Evolutionary conservation across 1,284 basidiomycete genomes (phyloP).

Genomic region (Naganishia cerealis): DNA sequence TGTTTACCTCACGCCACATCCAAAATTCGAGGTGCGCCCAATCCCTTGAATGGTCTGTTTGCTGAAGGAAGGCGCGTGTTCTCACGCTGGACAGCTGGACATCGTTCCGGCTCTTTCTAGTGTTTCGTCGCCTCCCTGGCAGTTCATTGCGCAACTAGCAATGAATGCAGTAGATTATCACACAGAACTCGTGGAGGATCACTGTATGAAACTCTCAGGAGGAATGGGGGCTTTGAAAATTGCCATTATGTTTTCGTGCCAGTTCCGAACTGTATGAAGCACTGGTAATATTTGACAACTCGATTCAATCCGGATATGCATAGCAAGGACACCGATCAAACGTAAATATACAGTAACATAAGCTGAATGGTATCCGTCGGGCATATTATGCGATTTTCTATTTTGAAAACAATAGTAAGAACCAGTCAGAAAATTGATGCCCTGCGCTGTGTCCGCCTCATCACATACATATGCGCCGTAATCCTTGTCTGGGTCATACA

Average conservation of each 20-base stretch:
- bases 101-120: background rate
- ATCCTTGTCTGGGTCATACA: constrained; percentile 86
- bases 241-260: too few relatives aligned
- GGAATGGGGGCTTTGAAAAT: too few relatives aligned
- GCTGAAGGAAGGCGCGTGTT: background rate
- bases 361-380: background rate
- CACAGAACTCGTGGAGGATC: too few relatives aligned
- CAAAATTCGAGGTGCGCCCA: constrained; percentile 29
- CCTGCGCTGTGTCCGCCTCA: background rate
- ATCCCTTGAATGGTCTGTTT: background rate
- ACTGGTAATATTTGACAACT: background rate
- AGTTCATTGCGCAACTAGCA: too few relatives aligned
- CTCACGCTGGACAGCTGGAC: constrained; percentile 5
- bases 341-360: background rate
- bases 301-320: background rate
- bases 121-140: too few relatives aligned
- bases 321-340: background rate
- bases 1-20: constrained; percentile 15
- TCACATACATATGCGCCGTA: constrained; percentile 70
- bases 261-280: too few relatives aligned
- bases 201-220: too few relatives aligned
- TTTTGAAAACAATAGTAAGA: background rate
- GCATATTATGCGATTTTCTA: constrained; percentile 17
- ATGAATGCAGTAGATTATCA: too few relatives aligned
- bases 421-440: background rate